Conservation (phyloP, 2,329 filamentous ascomycete species). For the Stromatinia cepivora region DNA sequence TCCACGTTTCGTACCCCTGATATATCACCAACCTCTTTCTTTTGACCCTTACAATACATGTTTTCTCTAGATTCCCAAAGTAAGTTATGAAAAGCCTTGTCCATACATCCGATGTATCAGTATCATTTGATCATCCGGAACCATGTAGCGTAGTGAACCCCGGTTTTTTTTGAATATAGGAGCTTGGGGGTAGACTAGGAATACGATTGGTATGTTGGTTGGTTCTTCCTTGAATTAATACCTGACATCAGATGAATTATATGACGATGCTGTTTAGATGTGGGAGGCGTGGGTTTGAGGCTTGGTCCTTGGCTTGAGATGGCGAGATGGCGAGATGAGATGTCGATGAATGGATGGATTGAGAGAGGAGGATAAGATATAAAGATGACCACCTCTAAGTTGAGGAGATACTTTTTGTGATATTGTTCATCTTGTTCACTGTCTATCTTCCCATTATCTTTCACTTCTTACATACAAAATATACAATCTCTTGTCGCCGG, state of each 20-base stretch:
- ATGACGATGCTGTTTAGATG: background rate
- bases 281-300: background rate
- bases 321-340: background rate
- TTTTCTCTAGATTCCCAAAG: background rate
- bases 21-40: slow-evolving; percentile 3
- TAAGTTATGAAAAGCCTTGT: background rate
- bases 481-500: slow-evolving; percentile 36
- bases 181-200: background rate
- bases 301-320: background rate
- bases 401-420: background rate
- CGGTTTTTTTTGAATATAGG: background rate
- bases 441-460: slow-evolving; percentile 19
- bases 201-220: background rate
- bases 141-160: background rate
- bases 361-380: background rate
- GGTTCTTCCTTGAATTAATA: background rate
- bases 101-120: background rate
- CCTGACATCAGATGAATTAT: background rate
- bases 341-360: background rate
- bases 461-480: slow-evolving; percentile 17
- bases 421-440: slow-evolving; percentile 19
- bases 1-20: slow-evolving; percentile 17
- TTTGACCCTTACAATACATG: background rate
- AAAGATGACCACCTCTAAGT: background rate
- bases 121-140: background rate